These are phyloP conservation scores for Termitomyces sp. DNA, from an alignment of 768 basidiomycete species.

Conservation along the genomic window DNA sequence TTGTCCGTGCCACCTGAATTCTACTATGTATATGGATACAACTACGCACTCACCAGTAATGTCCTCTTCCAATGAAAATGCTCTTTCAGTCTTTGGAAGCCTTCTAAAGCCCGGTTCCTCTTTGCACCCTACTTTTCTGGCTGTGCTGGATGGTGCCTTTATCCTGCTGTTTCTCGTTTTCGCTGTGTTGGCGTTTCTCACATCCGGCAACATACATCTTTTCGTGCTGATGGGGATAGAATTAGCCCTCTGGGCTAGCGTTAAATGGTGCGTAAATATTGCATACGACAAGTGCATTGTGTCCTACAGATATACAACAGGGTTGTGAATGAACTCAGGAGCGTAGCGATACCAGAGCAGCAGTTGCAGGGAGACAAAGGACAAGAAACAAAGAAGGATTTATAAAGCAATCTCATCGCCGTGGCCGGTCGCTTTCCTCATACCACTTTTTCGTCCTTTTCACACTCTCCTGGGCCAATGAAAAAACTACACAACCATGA, in stretches of 20 bases:
- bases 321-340: conserved; percentile 66
- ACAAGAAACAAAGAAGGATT: conserved; percentile 31
- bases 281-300: conserved; percentile 4
- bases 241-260: conserved; percentile 69
- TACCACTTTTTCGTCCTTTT: conserved; percentile 82
- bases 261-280: conserved; percentile 64
- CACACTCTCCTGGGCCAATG: conserved; percentile 79
- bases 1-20: too few species aligned
- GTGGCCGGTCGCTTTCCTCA: conserved; percentile 62
- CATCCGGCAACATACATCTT: conserved; percentile 66
- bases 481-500: conserved; percentile 61
- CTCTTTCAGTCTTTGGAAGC: conserved; percentile 45
- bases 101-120: conserved; percentile 77
- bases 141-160: conserved; percentile 64
- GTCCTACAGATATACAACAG: conserved; percentile 34
- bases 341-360: conserved; percentile 23
- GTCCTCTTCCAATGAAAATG: conserved; percentile 3
- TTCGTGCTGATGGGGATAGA: conserved; percentile 66
- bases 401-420: conserved; percentile 36
- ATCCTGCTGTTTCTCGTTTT: conserved; percentile 57
- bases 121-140: conserved; percentile 65
- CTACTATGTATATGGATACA: too few species aligned
- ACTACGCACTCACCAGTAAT: neutral
- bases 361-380: conserved; percentile 15
- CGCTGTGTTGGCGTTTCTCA: conserved; percentile 54